Percentiles rank a stretch among this genome's conserved stretches.
These are phyloP conservation scores for Hemisphaericaspora subhashii DNA, from an alignment of 1,139 yeast genomes.

Conservation along the genomic window DNA sequence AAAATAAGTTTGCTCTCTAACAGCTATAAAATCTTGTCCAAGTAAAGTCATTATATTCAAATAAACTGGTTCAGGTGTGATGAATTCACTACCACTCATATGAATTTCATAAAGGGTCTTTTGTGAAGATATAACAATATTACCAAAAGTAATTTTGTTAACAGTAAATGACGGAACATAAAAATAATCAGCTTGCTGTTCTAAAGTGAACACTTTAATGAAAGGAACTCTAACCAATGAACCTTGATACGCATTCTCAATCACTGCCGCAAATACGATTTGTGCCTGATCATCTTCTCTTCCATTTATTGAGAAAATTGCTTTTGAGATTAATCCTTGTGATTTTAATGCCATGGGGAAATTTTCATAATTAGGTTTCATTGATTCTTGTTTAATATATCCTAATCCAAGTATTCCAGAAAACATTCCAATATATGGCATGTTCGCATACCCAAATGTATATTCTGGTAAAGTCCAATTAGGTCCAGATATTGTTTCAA, in stretches of 20 bases:
- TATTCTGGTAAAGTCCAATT: constrained; percentile 5
- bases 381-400: constrained; percentile 15
- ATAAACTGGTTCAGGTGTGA: constrained; percentile 20
- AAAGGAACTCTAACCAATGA: constrained; percentile 21
- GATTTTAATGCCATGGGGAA: constrained; percentile 17
- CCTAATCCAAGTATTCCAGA: constrained; percentile 24
- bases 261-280: constrained; percentile 26
- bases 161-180: constrained; percentile 20
- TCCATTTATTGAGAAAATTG: constrained; percentile 20
- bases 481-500: constrained; percentile 13
- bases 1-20: constrained; percentile 15
- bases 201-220: constrained; percentile 14
- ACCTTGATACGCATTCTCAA: constrained; percentile 16
- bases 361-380: constrained; percentile 15
- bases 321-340: constrained; percentile 15
- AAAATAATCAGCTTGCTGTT: constrained; percentile 11
- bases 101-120: constrained; percentile 21
- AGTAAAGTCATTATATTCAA: constrained; percentile 18
- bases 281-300: constrained; percentile 6
- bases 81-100: constrained; percentile 21
- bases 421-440: constrained; percentile 7
- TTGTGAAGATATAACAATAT: constrained; percentile 16
- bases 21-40: constrained; percentile 11
- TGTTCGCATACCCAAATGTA: constrained; percentile 9
- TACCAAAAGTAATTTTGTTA: constrained; percentile 16